Percentiles rank a stretch among this genome's conserved stretches.
Evolutionary conservation across 2,329 filamentous ascomycete genomes (phyloP).

Genomic region (Neonectria magnoliae): DNA sequence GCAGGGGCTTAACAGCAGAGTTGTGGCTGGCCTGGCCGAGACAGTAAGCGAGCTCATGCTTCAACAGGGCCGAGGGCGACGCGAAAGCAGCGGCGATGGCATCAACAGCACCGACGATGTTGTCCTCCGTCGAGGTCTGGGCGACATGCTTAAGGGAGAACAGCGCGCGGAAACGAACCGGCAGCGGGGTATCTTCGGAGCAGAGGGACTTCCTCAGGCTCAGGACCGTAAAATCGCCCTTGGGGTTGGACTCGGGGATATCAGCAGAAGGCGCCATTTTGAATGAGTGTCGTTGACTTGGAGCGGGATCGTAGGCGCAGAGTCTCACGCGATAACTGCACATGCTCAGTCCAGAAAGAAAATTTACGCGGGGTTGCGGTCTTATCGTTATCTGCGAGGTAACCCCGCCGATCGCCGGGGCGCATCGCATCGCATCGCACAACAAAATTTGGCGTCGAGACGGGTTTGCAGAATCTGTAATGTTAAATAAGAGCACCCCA

Average conservation of each 20-base stretch:
- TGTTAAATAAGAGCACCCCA: neutral
- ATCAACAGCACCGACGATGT: constrained; percentile 65
- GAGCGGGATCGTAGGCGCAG: constrained; percentile 23
- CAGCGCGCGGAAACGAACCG: constrained; percentile 91
- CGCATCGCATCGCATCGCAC: constrained; percentile 3
- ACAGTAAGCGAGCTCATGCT: constrained; percentile 98
- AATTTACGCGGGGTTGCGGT: constrained; percentile 48
- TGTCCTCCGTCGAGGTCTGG: constrained; percentile 69
- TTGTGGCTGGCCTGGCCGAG: constrained; percentile 88
- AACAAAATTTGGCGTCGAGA: constrained; percentile 1
- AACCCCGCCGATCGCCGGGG: constrained; percentile 28
- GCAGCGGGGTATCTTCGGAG: constrained; percentile 83
- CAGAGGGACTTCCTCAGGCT: constrained; percentile 79
- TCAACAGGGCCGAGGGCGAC: constrained; percentile 88
- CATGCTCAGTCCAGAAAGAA: constrained; percentile 41
- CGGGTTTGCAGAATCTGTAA: neutral
- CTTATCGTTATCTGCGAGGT: constrained; percentile 42
- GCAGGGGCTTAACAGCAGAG: constrained; percentile 77
- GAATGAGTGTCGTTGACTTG: constrained; percentile 20
- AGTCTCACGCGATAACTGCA: constrained; percentile 21
- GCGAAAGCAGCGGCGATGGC: constrained; percentile 89
- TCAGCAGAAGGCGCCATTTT: constrained; percentile 43
- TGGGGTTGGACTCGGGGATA: constrained; percentile 28
- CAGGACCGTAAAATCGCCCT: constrained; percentile 59
- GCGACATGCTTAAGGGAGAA: constrained; percentile 98